These are phyloP conservation scores for Ochetophila trinervis DNA, from an alignment of 306 rosid genomes.

Conservation along the genomic window DNA sequence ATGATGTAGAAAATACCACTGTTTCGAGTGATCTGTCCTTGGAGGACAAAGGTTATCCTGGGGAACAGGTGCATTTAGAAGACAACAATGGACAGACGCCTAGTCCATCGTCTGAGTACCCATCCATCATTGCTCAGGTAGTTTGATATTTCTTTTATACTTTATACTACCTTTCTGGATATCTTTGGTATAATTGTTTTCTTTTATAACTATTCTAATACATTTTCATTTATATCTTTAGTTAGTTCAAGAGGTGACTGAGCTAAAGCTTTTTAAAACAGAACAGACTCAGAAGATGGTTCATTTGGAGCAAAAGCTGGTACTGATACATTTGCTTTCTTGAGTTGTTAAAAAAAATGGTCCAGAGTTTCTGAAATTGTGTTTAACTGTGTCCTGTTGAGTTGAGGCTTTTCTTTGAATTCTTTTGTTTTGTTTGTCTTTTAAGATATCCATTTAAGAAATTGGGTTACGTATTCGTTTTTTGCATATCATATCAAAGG, in stretches of 20 bases:
- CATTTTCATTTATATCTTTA: constrained; percentile 18
- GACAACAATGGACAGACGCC: constrained; percentile 33
- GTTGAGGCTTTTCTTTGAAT: not conserved
- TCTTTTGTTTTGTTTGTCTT: not conserved
- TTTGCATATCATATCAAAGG: not conserved
- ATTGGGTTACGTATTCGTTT: not conserved
- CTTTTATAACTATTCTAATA: constrained; percentile 6
- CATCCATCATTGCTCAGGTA: constrained; percentile 39
- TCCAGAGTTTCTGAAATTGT: not conserved
- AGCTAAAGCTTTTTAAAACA: constrained; percentile 36
- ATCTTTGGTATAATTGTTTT: not conserved
- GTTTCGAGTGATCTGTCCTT: not conserved
- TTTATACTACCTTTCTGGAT: not conserved
- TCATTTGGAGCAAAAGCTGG: constrained; percentile 59
- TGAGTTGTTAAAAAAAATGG: no score
- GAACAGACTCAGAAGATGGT: constrained; percentile 35
- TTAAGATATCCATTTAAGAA: not conserved
- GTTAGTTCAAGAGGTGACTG: constrained; percentile 53
- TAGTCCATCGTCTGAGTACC: constrained; percentile 26
- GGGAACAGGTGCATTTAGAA: constrained; percentile 13
- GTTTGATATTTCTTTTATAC: not conserved
- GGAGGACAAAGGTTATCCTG: constrained; percentile 12
- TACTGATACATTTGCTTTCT: constrained; percentile 16
- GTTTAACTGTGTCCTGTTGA: not conserved
- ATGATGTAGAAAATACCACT: constrained; percentile 8